Evolutionary conservation across 2,329 filamentous ascomycete species (phyloP).

Genomic region (Beauveria bassiana): DNA sequence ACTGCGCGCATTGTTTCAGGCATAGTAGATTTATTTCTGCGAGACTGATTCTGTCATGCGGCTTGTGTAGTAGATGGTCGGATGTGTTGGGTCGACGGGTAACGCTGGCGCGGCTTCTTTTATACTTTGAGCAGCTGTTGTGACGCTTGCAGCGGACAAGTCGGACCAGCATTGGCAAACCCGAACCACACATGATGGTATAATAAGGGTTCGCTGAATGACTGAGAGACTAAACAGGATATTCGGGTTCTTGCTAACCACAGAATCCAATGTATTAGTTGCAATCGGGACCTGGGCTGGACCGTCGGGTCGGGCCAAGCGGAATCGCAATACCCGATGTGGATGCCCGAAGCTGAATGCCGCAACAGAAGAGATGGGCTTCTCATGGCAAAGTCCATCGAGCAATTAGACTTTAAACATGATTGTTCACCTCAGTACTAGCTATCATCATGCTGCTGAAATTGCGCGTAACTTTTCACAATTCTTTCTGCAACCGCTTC

Average conservation of each 20-base stretch:
- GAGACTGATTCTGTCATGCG: neutral
- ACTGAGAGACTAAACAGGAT: neutral
- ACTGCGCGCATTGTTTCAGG: slow-evolving; percentile 25
- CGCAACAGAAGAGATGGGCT: neutral
- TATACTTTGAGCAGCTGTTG: neutral
- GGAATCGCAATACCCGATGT: slow-evolving; percentile 1
- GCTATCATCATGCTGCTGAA: neutral
- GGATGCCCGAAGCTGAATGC: neutral
- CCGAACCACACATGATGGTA: neutral
- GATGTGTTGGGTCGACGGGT: neutral
- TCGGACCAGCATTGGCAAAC: neutral
- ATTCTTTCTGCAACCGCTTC: slow-evolving; percentile 67
- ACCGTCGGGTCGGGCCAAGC: neutral
- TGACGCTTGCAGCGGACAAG: neutral
- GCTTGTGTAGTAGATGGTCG: neutral
- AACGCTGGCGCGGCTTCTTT: neutral
- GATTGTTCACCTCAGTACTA: neutral
- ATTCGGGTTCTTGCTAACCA: neutral
- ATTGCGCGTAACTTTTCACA: slow-evolving; percentile 41
- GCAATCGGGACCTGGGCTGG: neutral
- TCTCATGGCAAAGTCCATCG: too few relatives aligned
- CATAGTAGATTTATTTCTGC: neutral
- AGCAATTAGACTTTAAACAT: too few relatives aligned
- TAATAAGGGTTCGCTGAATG: neutral
- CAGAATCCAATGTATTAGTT: neutral